Evolutionary conservation across 2,329 filamentous ascomycete genomes (phyloP), one percentile per base, ranked within the genome.

Genomic region (Akanthomyces dipterigenus): DNA sequence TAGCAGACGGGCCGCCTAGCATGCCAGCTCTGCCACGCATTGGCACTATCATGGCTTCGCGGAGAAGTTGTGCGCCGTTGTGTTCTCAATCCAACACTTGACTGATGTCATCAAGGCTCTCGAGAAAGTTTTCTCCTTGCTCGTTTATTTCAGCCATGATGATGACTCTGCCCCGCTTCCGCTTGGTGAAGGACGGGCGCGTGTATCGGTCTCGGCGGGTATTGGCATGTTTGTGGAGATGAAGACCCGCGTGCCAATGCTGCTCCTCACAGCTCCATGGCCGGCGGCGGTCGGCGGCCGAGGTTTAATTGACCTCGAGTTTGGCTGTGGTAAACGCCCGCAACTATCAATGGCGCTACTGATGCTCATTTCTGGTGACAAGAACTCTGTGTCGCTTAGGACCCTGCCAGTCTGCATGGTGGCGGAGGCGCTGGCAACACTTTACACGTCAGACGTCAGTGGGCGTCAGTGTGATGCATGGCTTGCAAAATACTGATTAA

Each of bases 181-280:
- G 22, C 11, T 5, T 8, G 16, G 5, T 55, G 16, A 9, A n/a
- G 51, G 24, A 42, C 28, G 34, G 57, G 58, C 58, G 49, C 49
- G 50, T 60, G 55, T 48, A 49, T 60, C 40, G 48, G 45, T 18
- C 31, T 49, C 22, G 56, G 56, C 56, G 56, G 57, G 49, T 60
- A 60, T 54, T 18, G 18, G 36, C 20, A 38, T 20, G 18, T 40
- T 31, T 46, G 49, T 48, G 58, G 58, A 60, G 58, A 54, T 60
- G 36, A 34, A 38, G 49, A 38, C 58, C 40, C 58, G 45, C 55
- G 55, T 16, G 46, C 14, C 28, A 38, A 45, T 45, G n/a, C 11
- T 28, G 24, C 24, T 55, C 26, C 38, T 55, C 12, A 56, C 8
- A 16, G 11, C 40, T 56, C 18, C 51, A 55, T 3, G 31, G 50